phyloP scores from a whole-genome alignment of 371 early-diverging fungal species.

The Choanephora cucurbitarum region DNA sequence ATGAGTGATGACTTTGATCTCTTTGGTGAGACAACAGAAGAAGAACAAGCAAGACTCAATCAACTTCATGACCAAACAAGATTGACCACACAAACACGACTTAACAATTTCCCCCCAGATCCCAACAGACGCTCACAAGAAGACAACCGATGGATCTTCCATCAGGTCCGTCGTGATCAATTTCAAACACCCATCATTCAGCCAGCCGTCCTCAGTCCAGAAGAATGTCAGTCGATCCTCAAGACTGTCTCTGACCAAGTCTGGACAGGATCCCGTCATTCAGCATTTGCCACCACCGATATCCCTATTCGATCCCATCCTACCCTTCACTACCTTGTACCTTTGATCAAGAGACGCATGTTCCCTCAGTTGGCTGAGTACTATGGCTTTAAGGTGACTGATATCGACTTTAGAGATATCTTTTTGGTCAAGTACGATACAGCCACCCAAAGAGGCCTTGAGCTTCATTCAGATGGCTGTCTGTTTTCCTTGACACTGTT shows the following conservation, averaged over 20 bases:
- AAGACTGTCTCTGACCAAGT: constrained; percentile 14
- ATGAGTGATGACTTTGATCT: constrained; percentile 40
- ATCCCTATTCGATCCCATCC: constrained; percentile 40
- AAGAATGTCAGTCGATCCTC: constrained; percentile 39
- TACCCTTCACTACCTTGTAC: constrained; percentile 13
- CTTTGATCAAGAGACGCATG: constrained; percentile 29
- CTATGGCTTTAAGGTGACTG: constrained; percentile 39
- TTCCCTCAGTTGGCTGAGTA: constrained; percentile 22
- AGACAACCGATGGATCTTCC: constrained; percentile 30
- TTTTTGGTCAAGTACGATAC: constrained; percentile 57
- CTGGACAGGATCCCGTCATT: constrained; percentile 56
- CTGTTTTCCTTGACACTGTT: constrained; percentile 59
- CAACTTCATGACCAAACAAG: constrained; percentile 10
- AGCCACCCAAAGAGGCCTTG: constrained; percentile 47
- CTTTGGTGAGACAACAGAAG: constrained; percentile 42
- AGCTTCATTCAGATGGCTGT: constrained; percentile 62
- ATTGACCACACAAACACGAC: neutral
- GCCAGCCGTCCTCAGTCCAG: constrained; percentile 21
- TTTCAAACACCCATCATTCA: constrained; percentile 27
- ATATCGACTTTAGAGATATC: constrained; percentile 58
- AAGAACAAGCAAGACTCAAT: constrained; percentile 24
- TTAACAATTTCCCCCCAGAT: constrained; percentile 15
- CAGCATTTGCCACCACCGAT: constrained; percentile 58
- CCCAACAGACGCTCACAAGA: constrained; percentile 33
- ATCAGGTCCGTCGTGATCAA: constrained; percentile 6